Evolutionary conservation across 2,329 filamentous ascomycete species (phyloP).

Genomic region (Zelopaecilomyces penicillatus): DNA sequence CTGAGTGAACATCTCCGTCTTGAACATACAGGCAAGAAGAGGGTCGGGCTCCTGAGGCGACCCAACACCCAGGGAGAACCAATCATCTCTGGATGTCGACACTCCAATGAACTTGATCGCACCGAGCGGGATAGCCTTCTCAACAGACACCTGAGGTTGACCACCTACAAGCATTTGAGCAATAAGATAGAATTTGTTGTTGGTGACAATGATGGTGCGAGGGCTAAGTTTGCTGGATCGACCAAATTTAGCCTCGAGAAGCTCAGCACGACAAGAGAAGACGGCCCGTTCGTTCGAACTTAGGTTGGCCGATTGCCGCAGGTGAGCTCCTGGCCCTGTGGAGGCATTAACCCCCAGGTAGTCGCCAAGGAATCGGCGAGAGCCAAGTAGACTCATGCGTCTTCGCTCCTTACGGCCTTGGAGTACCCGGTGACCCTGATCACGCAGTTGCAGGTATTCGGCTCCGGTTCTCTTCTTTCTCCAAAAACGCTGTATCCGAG

Average conservation of each 20-base stretch:
- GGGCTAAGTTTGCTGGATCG: slow-evolving; percentile 90
- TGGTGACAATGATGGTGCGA: slow-evolving; percentile 75
- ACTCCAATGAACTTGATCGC: slow-evolving; percentile 80
- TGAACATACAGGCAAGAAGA: slow-evolving; percentile 86
- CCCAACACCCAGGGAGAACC: slow-evolving; percentile 90
- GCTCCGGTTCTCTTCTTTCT: slow-evolving; percentile 84
- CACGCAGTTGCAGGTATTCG: slow-evolving; percentile 80
- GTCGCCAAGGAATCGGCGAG: slow-evolving; percentile 85
- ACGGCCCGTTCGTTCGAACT: slow-evolving; percentile 64
- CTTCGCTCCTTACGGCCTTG: slow-evolving; percentile 83
- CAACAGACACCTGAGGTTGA: slow-evolving; percentile 71
- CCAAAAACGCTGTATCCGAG: slow-evolving; percentile 92
- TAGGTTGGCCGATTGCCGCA: slow-evolving; percentile 67
- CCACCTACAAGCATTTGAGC: slow-evolving; percentile 76
- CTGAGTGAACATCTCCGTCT: slow-evolving; percentile 95
- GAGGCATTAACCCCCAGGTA: slow-evolving; percentile 82
- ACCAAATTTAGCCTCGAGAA: slow-evolving; percentile 90
- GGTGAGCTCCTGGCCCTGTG: slow-evolving; percentile 70
- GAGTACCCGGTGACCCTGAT: slow-evolving; percentile 77
- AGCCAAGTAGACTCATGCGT: slow-evolving; percentile 84
- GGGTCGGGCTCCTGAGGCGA: slow-evolving; percentile 88
- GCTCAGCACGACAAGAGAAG: slow-evolving; percentile 86
- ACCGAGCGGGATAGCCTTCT: slow-evolving; percentile 73
- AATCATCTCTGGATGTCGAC: slow-evolving; percentile 83
- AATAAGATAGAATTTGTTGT: slow-evolving; percentile 80